These are phyloP conservation scores for Jaapia argillacea DNA, from an alignment of 768 basidiomycete genomes.

Conservation along the genomic window DNA sequence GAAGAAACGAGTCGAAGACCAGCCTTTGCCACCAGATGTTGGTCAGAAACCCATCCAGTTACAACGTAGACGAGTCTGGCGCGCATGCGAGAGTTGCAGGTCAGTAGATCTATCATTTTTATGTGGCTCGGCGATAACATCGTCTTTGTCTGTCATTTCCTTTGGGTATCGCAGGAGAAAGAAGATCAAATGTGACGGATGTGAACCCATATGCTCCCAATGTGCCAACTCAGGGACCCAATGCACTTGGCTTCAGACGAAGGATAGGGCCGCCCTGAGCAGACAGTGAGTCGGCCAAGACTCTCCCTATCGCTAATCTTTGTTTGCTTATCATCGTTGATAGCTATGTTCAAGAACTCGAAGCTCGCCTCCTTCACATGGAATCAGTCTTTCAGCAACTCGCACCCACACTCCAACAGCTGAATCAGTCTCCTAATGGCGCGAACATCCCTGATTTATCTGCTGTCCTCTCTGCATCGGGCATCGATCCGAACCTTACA, in stretches of 20 bases:
- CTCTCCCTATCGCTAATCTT: slow-evolving; percentile 10
- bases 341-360: slow-evolving; percentile 88
- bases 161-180: slow-evolving; percentile 61
- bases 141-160: slow-evolving; percentile 10
- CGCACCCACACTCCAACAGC: slow-evolving; percentile 67
- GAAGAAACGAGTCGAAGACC: slow-evolving; percentile 71
- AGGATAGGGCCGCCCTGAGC: slow-evolving; percentile 83
- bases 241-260: slow-evolving; percentile 87
- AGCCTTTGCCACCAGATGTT: slow-evolving; percentile 34
- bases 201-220: slow-evolving; percentile 79
- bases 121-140: slow-evolving; percentile 6
- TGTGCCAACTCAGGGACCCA: slow-evolving; percentile 64
- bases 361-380: slow-evolving; percentile 81
- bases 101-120: too few relatives aligned
- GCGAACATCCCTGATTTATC: slow-evolving; percentile 2
- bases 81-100: slow-evolving; percentile 88
- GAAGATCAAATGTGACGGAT: slow-evolving; percentile 91
- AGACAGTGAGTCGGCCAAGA: slow-evolving; percentile 57
- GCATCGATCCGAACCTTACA: slow-evolving; percentile 2
- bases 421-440: slow-evolving; percentile 42
- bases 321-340: not conserved
- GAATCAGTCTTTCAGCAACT: slow-evolving; percentile 79
- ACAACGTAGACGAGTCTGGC: slow-evolving; percentile 75
- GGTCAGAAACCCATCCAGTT: slow-evolving; percentile 67
- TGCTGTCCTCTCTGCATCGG: slow-evolving; percentile 2